phyloP scores from a whole-genome alignment of 202 grass and related monocot genomes.

The Carex arenaria region DNA sequence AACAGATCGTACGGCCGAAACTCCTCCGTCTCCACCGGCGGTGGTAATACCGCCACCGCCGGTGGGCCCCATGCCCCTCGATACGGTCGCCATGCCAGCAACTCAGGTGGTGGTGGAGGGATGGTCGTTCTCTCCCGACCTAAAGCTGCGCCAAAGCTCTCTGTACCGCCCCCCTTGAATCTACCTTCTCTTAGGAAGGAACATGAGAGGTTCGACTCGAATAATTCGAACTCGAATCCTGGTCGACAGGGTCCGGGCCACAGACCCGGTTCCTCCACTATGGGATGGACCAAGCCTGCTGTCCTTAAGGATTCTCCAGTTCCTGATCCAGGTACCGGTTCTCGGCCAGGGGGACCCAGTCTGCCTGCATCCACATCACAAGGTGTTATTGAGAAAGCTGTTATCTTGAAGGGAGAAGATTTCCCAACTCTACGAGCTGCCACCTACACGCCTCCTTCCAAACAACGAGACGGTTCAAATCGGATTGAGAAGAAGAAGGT shows the following conservation, averaged over 20 bases:
- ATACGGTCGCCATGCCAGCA: constrained; percentile 22
- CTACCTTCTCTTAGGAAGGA: constrained; percentile 94
- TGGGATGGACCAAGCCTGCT: constrained; percentile 79
- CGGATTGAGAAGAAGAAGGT: constrained; percentile 13
- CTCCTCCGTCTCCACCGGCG: constrained; percentile 13
- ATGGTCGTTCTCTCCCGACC: constrained; percentile 85
- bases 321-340: constrained; percentile 28
- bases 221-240: constrained; percentile 22
- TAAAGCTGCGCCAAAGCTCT: constrained; percentile 65
- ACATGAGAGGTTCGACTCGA: constrained; percentile 79
- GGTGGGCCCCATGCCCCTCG: constrained; percentile 31
- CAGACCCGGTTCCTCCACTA: constrained; percentile 28
- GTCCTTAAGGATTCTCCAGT: not conserved
- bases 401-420: constrained; percentile 80
- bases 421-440: constrained; percentile 87
- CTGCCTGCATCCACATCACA: constrained; percentile 23
- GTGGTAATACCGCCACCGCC: constrained; percentile 7
- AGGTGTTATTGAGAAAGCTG: constrained; percentile 53
- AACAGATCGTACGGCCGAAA: constrained; percentile 69
- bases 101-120: constrained; percentile 43
- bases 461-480: constrained; percentile 39
- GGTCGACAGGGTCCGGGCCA: constrained; percentile 37
- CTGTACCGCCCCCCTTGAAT: constrained; percentile 81
- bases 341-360: constrained; percentile 5
- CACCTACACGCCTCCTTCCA: constrained; percentile 38